Evolutionary conservation across 139 green algal species (phyloP), one percentile per base, ranked within the genome.

Genomic region (Haematococcus sp.): DNA sequence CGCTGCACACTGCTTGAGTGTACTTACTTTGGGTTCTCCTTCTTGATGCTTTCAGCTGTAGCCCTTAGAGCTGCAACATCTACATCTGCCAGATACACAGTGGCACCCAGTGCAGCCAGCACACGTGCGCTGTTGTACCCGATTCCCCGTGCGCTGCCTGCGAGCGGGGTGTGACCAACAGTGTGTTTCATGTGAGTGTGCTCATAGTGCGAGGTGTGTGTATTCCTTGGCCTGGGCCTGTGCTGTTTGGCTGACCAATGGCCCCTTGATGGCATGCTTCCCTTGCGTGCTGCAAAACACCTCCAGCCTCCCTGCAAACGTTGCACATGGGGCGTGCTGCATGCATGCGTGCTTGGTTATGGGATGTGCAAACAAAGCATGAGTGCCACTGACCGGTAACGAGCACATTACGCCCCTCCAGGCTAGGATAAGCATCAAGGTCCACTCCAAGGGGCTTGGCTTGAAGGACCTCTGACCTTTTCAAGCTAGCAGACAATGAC

Each of bases 351-450:
- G 52, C 52, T n/a, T 27, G 15, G 7, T 9, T 27, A n/a, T n/a
- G 52, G 52, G 23, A 27, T 25, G 20, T n/a, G 52, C 19, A 15
- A 4, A 7, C 20, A 60, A 60, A 60, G 52, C 52, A n/a, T n/a
- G n/a, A n/a, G n/a, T n/a, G n/a, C 5, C 52, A 61, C 52, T 27
- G 25, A 68, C 70, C 70, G 43, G 70, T 75, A 11, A 75, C n/a
- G 9, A 75, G 70, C 23, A 75, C 55, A 35, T 67, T 67, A 17
- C 31, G 51, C 3, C 70, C 70, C 20, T 68, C 32, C n/a, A 68
- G 32, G 33, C 46, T 56, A 3, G 70, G 70, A 30, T 68, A 68
- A 15, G 32, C 25, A 27, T 30, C 15, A 16, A 68, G 15, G 56
- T 75, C 70, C 70, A 75, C 11, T 17, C 58, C 58, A 4, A 65